phyloP scores from a whole-genome alignment of 331 rosid genomes.

The Stylosanthes scabra region DNA sequence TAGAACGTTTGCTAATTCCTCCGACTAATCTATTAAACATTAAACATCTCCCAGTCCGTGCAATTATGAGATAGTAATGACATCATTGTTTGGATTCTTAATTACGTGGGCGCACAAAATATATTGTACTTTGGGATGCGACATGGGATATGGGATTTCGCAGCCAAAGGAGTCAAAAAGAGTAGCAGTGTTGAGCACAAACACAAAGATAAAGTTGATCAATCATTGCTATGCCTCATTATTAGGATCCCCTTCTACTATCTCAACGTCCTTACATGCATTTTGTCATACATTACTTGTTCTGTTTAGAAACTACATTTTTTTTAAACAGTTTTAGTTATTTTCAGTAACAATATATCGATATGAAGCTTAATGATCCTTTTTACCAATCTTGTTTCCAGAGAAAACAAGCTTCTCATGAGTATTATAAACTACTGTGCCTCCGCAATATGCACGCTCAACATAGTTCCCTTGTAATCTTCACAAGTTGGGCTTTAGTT shows the following conservation, averaged over 20 bases:
- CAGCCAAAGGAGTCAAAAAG: conserved; percentile 64
- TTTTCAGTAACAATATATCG: no score
- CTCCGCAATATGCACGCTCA: no score
- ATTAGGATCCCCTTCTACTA: conserved; percentile 32
- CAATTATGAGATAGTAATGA: conserved; percentile 34
- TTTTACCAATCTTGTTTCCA: no score
- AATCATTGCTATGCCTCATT: conserved; percentile 41
- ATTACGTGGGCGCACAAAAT: conserved; percentile 24
- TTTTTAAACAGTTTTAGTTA: no score
- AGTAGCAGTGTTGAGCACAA: conserved; percentile 55
- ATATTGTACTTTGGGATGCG: conserved; percentile 30
- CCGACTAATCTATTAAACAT: not conserved
- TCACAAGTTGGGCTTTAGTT: no score
- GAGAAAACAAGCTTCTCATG: no score
- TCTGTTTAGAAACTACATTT: no score
- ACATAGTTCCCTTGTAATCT: no score
- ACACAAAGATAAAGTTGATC: conserved; percentile 51
- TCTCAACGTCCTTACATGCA: conserved; percentile 28
- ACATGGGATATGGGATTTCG: not conserved
- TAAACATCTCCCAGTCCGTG: conserved; percentile 11
- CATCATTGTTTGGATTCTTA: conserved; percentile 32
- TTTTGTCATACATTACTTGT: no score
- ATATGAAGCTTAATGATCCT: no score
- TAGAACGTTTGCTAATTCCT: conserved; percentile 19
- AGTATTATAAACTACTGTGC: no score